A percentile compares a stretch with the other conserved stretches of the same genome.
Evolutionary conservation across 2,329 filamentous ascomycete genomes (phyloP).

Genomic region (Cladophialophora yegresii): DNA sequence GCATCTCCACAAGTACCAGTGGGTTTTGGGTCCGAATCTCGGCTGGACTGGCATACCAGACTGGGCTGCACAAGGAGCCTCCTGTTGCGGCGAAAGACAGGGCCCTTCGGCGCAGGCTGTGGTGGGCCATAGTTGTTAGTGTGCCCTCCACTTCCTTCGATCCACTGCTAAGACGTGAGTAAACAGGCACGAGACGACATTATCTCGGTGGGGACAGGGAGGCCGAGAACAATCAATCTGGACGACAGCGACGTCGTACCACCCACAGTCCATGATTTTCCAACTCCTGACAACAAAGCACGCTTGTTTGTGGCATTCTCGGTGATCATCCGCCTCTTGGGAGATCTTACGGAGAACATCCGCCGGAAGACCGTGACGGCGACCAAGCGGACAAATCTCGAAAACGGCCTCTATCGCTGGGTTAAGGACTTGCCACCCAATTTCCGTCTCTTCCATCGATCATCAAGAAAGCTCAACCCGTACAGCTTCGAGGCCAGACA

Average conservation of each 20-base stretch:
- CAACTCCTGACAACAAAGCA: constrained; percentile 8
- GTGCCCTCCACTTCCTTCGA: no score
- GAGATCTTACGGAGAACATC: constrained; percentile 24
- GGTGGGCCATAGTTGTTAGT: constrained; percentile 29
- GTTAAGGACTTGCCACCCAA: constrained; percentile 30
- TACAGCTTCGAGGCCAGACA: constrained; percentile 28
- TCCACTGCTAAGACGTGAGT: no score
- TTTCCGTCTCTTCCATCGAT: constrained; percentile 21
- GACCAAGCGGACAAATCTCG: not conserved
- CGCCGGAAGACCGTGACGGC: constrained; percentile 27
- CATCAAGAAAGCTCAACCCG: constrained; percentile 4
- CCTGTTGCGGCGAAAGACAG: constrained; percentile 1
- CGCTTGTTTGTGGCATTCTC: constrained; percentile 24
- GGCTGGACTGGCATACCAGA: constrained; percentile 25
- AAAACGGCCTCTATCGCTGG: constrained; percentile 23
- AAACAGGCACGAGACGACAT: constrained; percentile 11
- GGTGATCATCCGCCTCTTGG: constrained; percentile 20
- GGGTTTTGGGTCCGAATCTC: constrained; percentile 27
- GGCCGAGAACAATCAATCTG: constrained; percentile 26
- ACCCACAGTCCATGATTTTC: constrained; percentile 18
- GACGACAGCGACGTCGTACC: constrained; percentile 19
- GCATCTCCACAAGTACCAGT: constrained; percentile 26
- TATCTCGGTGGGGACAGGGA: constrained; percentile 23
- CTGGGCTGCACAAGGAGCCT: constrained; percentile 27
- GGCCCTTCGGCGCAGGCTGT: constrained; percentile 27